Evolutionary conservation across 805 yeast species (phyloP).

Genomic region (Lipomyces chichibuensis): DNA sequence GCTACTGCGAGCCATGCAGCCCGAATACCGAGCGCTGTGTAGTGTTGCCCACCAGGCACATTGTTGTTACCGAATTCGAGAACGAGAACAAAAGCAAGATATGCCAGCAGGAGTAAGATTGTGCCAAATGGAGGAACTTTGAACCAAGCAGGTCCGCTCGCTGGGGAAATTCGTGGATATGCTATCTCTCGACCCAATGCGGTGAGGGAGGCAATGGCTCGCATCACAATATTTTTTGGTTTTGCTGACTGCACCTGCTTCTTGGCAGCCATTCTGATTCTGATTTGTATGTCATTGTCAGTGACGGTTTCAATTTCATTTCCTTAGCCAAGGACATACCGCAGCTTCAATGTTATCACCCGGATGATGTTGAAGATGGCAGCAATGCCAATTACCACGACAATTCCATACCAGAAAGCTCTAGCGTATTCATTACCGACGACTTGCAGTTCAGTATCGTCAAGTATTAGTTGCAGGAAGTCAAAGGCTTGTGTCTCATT

Average conservation of each 20-base stretch:
- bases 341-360: not conserved
- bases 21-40: constrained; percentile 30
- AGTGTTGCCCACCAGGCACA: constrained; percentile 9
- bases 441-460: constrained; percentile 6
- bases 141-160: not conserved
- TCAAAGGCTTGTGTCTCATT: constrained; percentile 1
- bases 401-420: constrained; percentile 15
- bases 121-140: constrained; percentile 1
- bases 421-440: constrained; percentile 7
- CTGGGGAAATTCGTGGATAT: not conserved
- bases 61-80: not conserved
- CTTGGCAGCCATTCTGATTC: not conserved
- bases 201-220: not conserved
- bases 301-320: not conserved
- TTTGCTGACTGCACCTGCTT: not conserved
- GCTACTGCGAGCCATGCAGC: constrained; percentile 38
- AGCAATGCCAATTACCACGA: constrained; percentile 8
- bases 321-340: not conserved
- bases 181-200: constrained; percentile 3
- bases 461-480: constrained; percentile 4
- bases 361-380: constrained; percentile 7
- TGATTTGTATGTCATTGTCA: not conserved
- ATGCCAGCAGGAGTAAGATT: not conserved
- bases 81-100: not conserved
- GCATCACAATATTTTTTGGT: not conserved